Base-by-base conservation (phyloP, 176 grass and related monocot genomes). In the Oryza glaberrima region DNA sequence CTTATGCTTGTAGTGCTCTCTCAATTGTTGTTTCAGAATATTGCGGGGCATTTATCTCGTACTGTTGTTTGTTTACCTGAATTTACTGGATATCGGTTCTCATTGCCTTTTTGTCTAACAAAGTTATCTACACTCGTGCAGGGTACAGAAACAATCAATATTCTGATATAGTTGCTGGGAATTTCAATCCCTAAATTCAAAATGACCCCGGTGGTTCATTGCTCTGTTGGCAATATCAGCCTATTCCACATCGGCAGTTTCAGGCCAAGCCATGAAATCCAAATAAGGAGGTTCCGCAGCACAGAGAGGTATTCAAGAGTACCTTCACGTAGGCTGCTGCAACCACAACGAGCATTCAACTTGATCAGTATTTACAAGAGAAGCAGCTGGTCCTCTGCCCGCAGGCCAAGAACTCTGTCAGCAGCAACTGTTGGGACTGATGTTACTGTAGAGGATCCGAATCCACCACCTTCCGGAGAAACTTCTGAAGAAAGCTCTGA, bases 191-290 rank as follows among this genome's bases (percentile, higher is more conserved):
- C 65, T 65, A 20, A 69, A 88, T 85, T 90, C 80, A 96, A 51
- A 49, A 99, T 99, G 96, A 91, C 79, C 4, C 93, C 91, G 16
- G 81, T 91, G 68, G 82, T 94, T 79, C 78, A 99, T 74, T 96
- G 88, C 72, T 94, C 96, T 32, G 80, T 87, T 12, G 91, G 91
- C 68, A 92, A 79, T 86, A 77, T 96, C 82, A 94, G 90, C 85
- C 81, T 94, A 44, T 84, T 96, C 82, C 88, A 90, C 89, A 66
- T 92, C 64, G 81, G 84, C 28, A 86, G 83, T 77, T 88, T 86
- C 74, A 86, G 84, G 77, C 72, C 70, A 26, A 87, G 52, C 72
- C 88, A 79, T 44, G 85, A 94, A 65, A 82, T 88, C 40, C 86
- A 91, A 11, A 81, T 84, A 54, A 87, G 78, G 78, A 92, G 88